A percentile compares a stretch with the other conserved stretches of the same genome.
phyloP scores from a whole-genome alignment of 1,139 yeast genomes.

The Diutina rugosa region DNA sequence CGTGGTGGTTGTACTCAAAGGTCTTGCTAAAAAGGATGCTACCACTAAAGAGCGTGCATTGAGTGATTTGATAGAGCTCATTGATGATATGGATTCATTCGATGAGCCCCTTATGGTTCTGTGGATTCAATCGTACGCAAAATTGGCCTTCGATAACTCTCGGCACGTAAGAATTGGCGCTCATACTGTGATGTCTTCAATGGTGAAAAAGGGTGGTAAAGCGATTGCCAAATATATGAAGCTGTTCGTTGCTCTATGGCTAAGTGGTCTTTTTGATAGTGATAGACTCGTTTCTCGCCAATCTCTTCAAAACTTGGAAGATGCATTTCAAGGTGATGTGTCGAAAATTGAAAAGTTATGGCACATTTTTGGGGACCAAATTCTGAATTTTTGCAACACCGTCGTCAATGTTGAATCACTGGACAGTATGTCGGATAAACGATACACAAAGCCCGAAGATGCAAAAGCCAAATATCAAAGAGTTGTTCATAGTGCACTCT shows the following conservation, averaged over 20 bases:
- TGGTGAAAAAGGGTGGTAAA: constrained; percentile 38
- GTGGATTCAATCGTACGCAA: constrained; percentile 78
- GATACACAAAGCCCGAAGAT: constrained; percentile 59
- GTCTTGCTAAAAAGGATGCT: constrained; percentile 64
- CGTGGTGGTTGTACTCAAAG: constrained; percentile 55
- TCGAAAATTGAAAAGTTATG: constrained; percentile 48
- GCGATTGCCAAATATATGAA: constrained; percentile 49
- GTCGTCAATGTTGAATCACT: constrained; percentile 43
- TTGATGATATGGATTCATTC: constrained; percentile 9
- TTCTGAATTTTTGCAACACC: constrained; percentile 42
- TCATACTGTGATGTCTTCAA: constrained; percentile 50
- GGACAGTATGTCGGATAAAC: constrained; percentile 60
- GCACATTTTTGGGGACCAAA: constrained; percentile 41
- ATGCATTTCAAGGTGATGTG: constrained; percentile 45
- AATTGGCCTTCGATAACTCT: constrained; percentile 60
- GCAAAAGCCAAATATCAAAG: constrained; percentile 55
- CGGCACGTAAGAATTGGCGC: constrained; percentile 46
- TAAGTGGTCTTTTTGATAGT: constrained; percentile 56
- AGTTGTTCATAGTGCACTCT: constrained; percentile 38
- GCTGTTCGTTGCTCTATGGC: constrained; percentile 61
- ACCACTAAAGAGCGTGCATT: constrained; percentile 78
- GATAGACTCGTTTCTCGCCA: constrained; percentile 48
- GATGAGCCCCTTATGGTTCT: constrained; percentile 43
- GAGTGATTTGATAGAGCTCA: constrained; percentile 27
- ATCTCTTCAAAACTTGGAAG: constrained; percentile 32